Evolutionary conservation across 1,284 basidiomycete genomes (phyloP), one percentile per base, ranked within the genome.

Genomic region (Malassezia brasiliensis): DNA sequence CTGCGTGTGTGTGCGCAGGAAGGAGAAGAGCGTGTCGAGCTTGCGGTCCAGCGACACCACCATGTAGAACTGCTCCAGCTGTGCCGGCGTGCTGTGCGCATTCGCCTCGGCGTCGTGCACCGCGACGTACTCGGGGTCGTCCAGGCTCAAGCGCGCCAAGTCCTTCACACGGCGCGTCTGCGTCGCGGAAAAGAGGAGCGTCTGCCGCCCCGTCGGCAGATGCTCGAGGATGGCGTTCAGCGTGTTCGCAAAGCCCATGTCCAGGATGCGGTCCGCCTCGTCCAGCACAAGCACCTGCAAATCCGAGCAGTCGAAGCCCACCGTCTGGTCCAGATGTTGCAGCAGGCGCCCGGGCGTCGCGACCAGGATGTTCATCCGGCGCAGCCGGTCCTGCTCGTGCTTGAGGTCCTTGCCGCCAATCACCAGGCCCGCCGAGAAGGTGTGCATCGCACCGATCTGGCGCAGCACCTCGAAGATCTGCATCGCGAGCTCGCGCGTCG

Each of bases 291-390:
- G 82, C 19, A 94, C 75, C 74, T 96, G 90, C 25, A 98, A 77
- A 67, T 90, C 88, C 62, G 87, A 85, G 35, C 84, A 84, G 59
- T 93, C 90, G 66, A 98, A 96, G 1, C 90, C 90, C 47, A 90
- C 83, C 0, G 94, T 96, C 77, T 96, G 90, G 73, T 98, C 94
- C 84, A 98, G 87, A 76, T 98, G 94, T 72, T 99, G 94, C 50
- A 98, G 78, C 30, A 98, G 78, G 51, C 94, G 82, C 15, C 93
- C 94, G 0, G 93, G 93, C 2, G 94, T 96, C 1, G 93, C 91
- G 19, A 98, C 88, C 25, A 98, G 81, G 57, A 98, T 94, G 72
- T 98, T 98, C 90, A 98, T 96, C 47, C 87, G 81, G 12, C 84
- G 81, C 40, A 98, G 75, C 12, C 94, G 65, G 44, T 68, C 68